A percentile compares a stretch with the other conserved stretches of the same genome.
Conservation (phyloP, 176 grass and related monocot species). For the Pharus latifolius region DNA sequence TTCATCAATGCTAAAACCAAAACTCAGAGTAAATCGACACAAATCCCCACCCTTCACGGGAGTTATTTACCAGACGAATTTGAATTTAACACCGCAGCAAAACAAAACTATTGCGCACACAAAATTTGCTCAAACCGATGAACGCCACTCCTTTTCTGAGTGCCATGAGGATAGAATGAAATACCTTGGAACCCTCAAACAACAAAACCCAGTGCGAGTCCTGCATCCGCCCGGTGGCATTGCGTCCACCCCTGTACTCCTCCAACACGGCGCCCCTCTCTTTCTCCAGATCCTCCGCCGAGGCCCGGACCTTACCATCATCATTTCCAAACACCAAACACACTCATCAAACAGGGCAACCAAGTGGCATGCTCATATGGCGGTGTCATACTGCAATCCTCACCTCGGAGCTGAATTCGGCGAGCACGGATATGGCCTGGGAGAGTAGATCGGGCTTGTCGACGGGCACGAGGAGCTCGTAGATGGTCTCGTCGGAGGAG, state of each 20-base stretch:
- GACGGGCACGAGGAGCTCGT: conserved; percentile 90
- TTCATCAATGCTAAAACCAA: not conserved
- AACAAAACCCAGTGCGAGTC: conserved; percentile 92
- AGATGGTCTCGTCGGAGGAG: conserved; percentile 96
- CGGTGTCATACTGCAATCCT: not conserved
- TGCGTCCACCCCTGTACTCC: conserved; percentile 94
- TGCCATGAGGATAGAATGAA: not conserved
- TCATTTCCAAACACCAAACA: conserved; percentile 6
- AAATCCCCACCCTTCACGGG: not conserved
- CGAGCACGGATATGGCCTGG: conserved; percentile 84
- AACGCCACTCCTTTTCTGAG: not conserved
- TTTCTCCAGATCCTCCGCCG: conserved; percentile 88
- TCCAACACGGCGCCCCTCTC: conserved; percentile 93
- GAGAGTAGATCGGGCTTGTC: conserved; percentile 87
- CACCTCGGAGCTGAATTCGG: conserved; percentile 97
- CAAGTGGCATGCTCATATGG: too few relatives aligned
- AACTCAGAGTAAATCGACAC: not conserved
- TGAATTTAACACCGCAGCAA: not conserved
- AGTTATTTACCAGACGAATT: not conserved
- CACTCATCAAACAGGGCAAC: not conserved
- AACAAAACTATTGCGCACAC: not conserved
- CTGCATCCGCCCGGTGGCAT: conserved; percentile 87
- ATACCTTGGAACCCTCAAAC: conserved; percentile 93
- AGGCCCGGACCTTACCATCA: conserved; percentile 56
- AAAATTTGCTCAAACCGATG: conserved; percentile 3